A percentile compares a stretch with the other conserved stretches of the same genome.
Evolutionary conservation across 495 filamentous ascomycete genomes (phyloP).

Genomic region (Poronia punctata): DNA sequence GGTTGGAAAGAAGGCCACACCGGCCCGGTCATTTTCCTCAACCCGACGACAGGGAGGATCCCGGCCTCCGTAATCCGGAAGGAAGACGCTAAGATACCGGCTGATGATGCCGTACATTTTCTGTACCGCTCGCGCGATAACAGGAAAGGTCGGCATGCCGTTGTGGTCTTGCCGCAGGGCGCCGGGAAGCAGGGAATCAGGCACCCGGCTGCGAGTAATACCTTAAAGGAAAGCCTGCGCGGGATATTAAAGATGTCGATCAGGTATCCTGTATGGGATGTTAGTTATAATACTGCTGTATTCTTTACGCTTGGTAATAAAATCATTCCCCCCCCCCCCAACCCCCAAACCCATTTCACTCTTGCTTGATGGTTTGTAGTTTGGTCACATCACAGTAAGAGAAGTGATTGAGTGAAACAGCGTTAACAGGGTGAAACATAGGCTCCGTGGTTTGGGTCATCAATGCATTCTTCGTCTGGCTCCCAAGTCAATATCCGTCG

Average conservation of each 20-base stretch:
- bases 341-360: background rate
- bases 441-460: conserved; percentile 57
- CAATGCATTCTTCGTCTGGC: conserved; percentile 62
- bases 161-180: conserved; percentile 36
- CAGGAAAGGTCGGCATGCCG: conserved; percentile 58
- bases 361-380: too few species aligned
- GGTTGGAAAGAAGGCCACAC: too few species aligned
- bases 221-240: conserved; percentile 27
- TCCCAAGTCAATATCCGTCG: conserved; percentile 49
- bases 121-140: conserved; percentile 60
- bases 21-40: too few species aligned
- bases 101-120: too few species aligned
- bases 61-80: too few species aligned
- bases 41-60: too few species aligned
- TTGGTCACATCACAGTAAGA: too few species aligned
- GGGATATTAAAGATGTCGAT: conserved; percentile 51
- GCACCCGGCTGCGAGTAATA: conserved; percentile 40
- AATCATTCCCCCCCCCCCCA: too few species aligned
- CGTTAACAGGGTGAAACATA: background rate
- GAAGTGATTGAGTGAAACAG: background rate
- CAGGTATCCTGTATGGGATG: conserved; percentile 58
- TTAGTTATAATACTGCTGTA: conserved; percentile 59
- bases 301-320: conserved; percentile 58
- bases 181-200: conserved; percentile 21
- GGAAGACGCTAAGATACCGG: too few species aligned